These are phyloP conservation scores for Solidago caesia DNA, from an alignment of 129 eudicot species.

Conservation along the genomic window DNA sequence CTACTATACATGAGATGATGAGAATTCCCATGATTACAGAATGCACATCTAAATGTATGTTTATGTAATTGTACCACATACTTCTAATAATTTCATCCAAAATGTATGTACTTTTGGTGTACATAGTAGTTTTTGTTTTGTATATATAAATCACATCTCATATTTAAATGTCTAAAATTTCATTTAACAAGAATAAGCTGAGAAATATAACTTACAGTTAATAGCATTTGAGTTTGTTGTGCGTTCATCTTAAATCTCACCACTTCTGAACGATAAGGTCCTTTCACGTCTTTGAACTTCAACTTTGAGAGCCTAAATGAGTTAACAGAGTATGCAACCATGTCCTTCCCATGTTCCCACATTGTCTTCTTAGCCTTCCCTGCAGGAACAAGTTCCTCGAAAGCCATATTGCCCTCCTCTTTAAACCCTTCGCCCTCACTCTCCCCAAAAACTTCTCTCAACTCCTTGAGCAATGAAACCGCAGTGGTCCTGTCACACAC, in stretches of 20 bases:
- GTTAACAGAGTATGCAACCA: conserved; percentile 44
- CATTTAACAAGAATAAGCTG: background rate
- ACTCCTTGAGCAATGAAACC: conserved; percentile 46
- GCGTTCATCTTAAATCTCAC: conserved; percentile 45
- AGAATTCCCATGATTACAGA: too few species aligned
- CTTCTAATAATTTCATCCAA: too few species aligned
- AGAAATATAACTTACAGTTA: conserved; percentile 38
- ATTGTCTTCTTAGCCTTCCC: conserved; percentile 48
- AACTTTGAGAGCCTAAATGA: conserved; percentile 42
- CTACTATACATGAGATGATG: too few species aligned
- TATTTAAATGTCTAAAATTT: background rate
- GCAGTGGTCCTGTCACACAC: conserved; percentile 55
- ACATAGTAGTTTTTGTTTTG: too few species aligned
- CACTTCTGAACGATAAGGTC: conserved; percentile 40
- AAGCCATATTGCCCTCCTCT: conserved; percentile 44
- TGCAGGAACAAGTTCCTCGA: conserved; percentile 43
- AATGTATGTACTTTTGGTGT: too few species aligned
- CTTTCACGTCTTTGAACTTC: conserved; percentile 42
- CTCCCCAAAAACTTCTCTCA: conserved; percentile 38
- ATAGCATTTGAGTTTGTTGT: conserved; percentile 33
- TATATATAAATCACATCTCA: background rate
- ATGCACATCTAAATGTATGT: too few species aligned
- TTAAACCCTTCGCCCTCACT: conserved; percentile 33
- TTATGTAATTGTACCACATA: too few species aligned
- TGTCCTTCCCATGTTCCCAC: conserved; percentile 64